Base-by-base conservation (phyloP, 2,329 filamentous ascomycete species). In the Claviceps monticola region DNA sequence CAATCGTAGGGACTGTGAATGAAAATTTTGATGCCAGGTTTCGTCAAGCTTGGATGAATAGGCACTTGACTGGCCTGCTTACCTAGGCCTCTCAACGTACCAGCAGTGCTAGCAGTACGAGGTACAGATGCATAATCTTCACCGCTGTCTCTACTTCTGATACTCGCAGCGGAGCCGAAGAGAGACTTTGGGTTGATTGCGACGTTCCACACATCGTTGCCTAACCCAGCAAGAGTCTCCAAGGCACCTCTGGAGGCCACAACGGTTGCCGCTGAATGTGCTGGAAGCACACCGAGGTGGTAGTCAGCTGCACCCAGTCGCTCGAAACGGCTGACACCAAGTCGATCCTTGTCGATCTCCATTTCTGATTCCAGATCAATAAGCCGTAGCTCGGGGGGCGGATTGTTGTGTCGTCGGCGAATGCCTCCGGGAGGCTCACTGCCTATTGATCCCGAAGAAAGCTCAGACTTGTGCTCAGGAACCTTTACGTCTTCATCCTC, bases 1-100 rank as follows among this genome's bases (percentile, higher is more conserved):
- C 90, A 97, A 67, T 98, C 93, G 62, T 94, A 98, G 0, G 93
- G 93, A 60, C 89, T 96, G 61, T 95, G 89, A 42, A 98, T 88
- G 64, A 96, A 96, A 16, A 98, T 86, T 61, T 97, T 76, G 59
- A 75, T 66, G 1, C 78, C 75, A 49, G 72, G 72, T 60, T 80
- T 75, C 57, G 74, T 60, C 56, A 85, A 65, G 59, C 73, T 73
- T 51, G 78, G 67, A 62, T 83, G 75, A 2, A 75, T 69, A 13
- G 70, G 66, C 39, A 66, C 65, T 3, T 61, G 56, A 3, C 56
- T 54, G 6, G 61, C 52, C 42, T 59, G 43, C 48, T 16, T 62
- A 11, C 56, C 56, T 7, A 56, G 55, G 4, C 57, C 58, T 17
- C 63, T 61, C 34, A 61, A 59, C 36, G 57, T 64, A 14, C 61